Evolutionary conservation across 2,329 filamentous ascomycete genomes (phyloP).

Genomic region (Teratosphaeria pseudoeucalypti): DNA sequence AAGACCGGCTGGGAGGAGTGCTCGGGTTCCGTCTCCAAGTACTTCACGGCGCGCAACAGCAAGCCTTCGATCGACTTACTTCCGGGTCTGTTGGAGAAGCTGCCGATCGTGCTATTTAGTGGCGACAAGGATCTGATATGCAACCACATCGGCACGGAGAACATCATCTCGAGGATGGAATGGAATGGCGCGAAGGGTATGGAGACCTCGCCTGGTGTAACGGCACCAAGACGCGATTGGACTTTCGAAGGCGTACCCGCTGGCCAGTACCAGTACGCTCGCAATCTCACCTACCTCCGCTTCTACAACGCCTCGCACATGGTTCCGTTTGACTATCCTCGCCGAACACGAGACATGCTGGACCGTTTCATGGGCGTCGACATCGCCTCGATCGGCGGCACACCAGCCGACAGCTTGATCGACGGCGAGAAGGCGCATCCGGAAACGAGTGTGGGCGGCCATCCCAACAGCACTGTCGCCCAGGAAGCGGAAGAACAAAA

Average conservation of each 20-base stretch:
- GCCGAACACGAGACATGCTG: constrained; percentile 86
- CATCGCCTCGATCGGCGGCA: constrained; percentile 75
- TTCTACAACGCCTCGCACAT: constrained; percentile 97
- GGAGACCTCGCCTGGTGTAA: constrained; percentile 73
- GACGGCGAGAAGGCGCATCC: constrained; percentile 70
- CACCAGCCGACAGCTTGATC: constrained; percentile 65
- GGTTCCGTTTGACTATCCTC: constrained; percentile 90
- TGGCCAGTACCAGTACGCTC: constrained; percentile 86
- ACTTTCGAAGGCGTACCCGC: constrained; percentile 79
- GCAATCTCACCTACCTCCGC: constrained; percentile 89
- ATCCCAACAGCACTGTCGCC: constrained; percentile 51
- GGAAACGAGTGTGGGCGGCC: constrained; percentile 59
- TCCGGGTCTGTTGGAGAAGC: constrained; percentile 63
- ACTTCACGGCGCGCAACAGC: constrained; percentile 62
- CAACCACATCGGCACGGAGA: constrained; percentile 91
- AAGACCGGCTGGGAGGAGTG: constrained; percentile 88
- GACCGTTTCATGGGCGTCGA: constrained; percentile 93
- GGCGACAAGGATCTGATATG: constrained; percentile 92
- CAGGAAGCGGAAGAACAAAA: constrained; percentile 59
- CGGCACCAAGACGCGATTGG: constrained; percentile 90
- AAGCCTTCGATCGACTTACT: constrained; percentile 63
- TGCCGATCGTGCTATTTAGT: constrained; percentile 80
- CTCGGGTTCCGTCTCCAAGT: constrained; percentile 61
- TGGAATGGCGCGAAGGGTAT: constrained; percentile 93
- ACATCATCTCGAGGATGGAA: constrained; percentile 76